A percentile compares a stretch with the other conserved stretches of the same genome.
Conservation (phyloP, 2,329 filamentous ascomycete species). For the Hypoxylon sp. region DNA sequence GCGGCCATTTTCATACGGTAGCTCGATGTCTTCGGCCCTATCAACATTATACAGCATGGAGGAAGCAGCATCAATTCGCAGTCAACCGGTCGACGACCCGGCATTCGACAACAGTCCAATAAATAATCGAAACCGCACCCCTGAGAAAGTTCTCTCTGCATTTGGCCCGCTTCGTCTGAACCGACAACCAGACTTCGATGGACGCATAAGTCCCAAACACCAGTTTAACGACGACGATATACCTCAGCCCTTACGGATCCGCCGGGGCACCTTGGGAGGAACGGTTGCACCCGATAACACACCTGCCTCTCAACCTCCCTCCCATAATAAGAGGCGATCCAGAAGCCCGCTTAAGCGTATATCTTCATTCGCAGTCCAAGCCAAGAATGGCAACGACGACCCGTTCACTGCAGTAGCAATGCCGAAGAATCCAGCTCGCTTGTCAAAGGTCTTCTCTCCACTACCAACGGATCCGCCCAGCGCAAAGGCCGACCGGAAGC, state of each 20-base stretch:
- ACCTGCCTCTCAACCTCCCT: not conserved
- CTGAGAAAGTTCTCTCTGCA: conserved; percentile 29
- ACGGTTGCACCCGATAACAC: not conserved
- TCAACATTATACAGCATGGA: conserved; percentile 71
- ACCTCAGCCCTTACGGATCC: conserved; percentile 33
- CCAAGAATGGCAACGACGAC: conserved; percentile 44
- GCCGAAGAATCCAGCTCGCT: conserved; percentile 42
- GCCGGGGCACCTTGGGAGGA: conserved; percentile 37
- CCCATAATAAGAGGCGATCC: not conserved
- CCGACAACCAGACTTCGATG: not conserved
- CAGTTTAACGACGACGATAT: conserved; percentile 31
- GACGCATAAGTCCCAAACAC: conserved; percentile 17
- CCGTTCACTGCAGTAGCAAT: conserved; percentile 48
- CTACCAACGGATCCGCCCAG: conserved; percentile 43
- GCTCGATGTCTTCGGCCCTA: conserved; percentile 66
- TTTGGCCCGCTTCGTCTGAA: conserved; percentile 31
- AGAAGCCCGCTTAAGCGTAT: conserved; percentile 15
- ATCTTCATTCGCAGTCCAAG: conserved; percentile 39
- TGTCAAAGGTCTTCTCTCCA: conserved; percentile 51
- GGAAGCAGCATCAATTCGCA: conserved; percentile 60
- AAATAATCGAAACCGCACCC: conserved; percentile 27
- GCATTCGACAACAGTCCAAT: conserved; percentile 17
- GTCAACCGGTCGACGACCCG: conserved; percentile 32
- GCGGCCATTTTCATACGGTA: conserved; percentile 53
- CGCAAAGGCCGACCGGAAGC: conserved; percentile 4